Conservation (phyloP, 305 asterid genomes). For the Fraxinus greggii region DNA sequence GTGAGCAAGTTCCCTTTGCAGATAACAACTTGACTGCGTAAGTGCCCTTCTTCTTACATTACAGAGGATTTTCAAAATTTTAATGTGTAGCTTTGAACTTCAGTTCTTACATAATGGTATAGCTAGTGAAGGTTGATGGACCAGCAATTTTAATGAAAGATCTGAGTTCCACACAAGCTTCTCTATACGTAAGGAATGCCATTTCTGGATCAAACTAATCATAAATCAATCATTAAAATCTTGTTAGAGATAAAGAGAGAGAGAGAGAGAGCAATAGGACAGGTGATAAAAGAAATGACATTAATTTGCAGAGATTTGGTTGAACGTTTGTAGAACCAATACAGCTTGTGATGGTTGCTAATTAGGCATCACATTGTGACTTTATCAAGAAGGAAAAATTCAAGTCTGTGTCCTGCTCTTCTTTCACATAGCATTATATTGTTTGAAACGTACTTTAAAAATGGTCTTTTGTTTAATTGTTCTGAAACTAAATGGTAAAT, state of each 20-base stretch:
- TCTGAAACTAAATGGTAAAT: background rate
- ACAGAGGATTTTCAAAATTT: background rate
- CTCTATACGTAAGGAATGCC: background rate
- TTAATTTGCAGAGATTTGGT: background rate
- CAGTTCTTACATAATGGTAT: background rate
- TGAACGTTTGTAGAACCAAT: background rate
- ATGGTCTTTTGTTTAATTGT: background rate
- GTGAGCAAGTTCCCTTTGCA: constrained; percentile 84
- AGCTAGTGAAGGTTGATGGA: background rate
- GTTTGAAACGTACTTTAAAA: background rate
- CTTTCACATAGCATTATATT: background rate
- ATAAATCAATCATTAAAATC: background rate
- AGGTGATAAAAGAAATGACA: background rate
- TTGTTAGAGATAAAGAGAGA: background rate
- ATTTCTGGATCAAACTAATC: background rate
- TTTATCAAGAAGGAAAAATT: background rate
- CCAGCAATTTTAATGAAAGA: background rate
- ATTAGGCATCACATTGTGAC: background rate
- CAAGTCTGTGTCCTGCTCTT: background rate
- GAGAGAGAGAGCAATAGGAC: background rate
- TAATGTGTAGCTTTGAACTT: constrained; percentile 16
- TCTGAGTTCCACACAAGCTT: background rate
- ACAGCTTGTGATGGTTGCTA: background rate
- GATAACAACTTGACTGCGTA: constrained; percentile 67
- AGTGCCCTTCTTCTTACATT: constrained; percentile 32